phyloP scores from a whole-genome alignment of 148 eudicot species.

The Rhododendron kiyosumense region DNA sequence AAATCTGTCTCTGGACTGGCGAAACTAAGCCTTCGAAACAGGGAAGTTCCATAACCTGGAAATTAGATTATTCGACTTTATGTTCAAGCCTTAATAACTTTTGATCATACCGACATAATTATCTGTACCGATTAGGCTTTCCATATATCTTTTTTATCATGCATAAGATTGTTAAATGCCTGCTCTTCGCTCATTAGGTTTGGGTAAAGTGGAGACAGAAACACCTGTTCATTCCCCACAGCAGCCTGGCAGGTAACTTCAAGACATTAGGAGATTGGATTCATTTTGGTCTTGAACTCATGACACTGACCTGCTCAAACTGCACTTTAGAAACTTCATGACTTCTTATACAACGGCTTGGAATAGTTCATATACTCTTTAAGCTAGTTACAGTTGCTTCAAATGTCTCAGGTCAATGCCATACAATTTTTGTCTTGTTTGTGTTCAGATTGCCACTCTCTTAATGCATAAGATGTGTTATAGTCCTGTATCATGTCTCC shows the following conservation, averaged over 20 bases:
- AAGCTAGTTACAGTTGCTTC: not conserved
- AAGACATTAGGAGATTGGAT: conserved; percentile 2
- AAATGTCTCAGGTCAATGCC: not conserved
- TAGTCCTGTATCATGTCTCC: not conserved
- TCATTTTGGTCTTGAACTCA: not conserved
- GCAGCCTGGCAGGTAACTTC: conserved; percentile 47
- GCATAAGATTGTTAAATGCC: conserved; percentile 2
- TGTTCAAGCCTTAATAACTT: not conserved
- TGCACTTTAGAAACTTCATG: not conserved
- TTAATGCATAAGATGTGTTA: not conserved
- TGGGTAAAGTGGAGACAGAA: conserved; percentile 61
- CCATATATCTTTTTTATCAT: not conserved
- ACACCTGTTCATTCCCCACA: conserved; percentile 80
- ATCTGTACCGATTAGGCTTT: not conserved
- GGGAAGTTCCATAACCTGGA: not conserved
- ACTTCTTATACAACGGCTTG: not conserved
- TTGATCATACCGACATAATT: not conserved
- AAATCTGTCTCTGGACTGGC: not conserved
- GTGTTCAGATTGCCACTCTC: not conserved
- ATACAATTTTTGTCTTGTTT: not conserved
- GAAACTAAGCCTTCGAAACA: not conserved
- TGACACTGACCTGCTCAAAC: not conserved
- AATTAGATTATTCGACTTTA: not conserved
- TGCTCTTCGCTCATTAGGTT: conserved; percentile 40
- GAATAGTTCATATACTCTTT: not conserved